Base-by-base conservation (phyloP, 106 monocot species). In the Platanthera guangdongensis region DNA sequence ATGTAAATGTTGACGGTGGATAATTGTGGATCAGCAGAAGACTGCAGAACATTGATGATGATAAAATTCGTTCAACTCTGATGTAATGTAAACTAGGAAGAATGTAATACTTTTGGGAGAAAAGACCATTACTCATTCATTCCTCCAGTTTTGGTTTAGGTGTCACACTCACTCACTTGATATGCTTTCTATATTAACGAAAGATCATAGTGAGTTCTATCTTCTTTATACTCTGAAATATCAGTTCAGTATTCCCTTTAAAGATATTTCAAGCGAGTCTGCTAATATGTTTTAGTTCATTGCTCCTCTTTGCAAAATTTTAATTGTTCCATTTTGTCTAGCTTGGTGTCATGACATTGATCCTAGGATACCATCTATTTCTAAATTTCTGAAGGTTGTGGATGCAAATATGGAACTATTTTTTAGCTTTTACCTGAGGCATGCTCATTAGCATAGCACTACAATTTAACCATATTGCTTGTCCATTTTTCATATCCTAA, bases 341-440 rank as follows among this genome's bases (percentile, higher is more conserved):
- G 59, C 59, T 21, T 18, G 59, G 9, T 21, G 18, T 19, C 21
- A 60, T 21, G 59, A 60, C 59, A 59, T 19, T 1, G 8, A 60
- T 60, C 7, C 21, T 21, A 21, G 18, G 18, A 21, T 6, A 8
- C 59, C 18, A 60, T 60, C 59, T 60, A 7, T 21, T 22, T 60
- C 59, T 60, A 60, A 21, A 21, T 60, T 19, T 57, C 59, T 60
- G 59, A 60, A 19, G 59, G 59, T 60, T 60, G 21, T 60, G 59
- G 59, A 60, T 60, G 18, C 59, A 60, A 60, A n/a, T 8, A 60
- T 60, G 5, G 5, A 6, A 60, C 21, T 9, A 60, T 19, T 60
- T 60, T 60, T 60, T 6, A 19, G 6, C 18, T 60, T 60, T 60
- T 16, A 1, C 57, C 16, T 9, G 21, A 19, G 57, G 59, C 59